Evolutionary conservation across 208 protist genomes (phyloP).

Genomic region (Leishmania braziliensis): DNA sequence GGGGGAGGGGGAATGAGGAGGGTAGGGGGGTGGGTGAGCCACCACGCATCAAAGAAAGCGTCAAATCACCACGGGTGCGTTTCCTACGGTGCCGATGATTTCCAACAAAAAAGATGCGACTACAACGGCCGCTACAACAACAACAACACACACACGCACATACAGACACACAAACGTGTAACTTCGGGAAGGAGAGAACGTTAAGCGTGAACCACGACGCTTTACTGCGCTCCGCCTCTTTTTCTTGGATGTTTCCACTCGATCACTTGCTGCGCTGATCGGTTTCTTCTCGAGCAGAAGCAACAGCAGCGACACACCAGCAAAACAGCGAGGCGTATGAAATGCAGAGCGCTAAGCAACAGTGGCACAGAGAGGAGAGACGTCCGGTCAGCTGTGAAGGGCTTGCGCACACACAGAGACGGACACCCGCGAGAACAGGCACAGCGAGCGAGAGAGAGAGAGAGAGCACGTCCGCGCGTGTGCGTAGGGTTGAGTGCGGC

Average conservation of each 20-base stretch:
- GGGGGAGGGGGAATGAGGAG: neutral
- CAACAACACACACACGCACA: neutral
- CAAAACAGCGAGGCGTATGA: neutral
- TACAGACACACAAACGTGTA: neutral
- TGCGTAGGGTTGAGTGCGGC: neutral
- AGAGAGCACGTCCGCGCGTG: neutral
- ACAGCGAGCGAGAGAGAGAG: neutral
- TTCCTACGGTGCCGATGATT: neutral
- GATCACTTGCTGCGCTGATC: neutral
- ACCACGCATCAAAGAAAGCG: neutral
- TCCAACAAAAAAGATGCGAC: slow-evolving; percentile 14
- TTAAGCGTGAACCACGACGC: neutral
- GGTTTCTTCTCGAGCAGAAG: neutral
- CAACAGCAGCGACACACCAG: neutral
- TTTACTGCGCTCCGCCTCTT: neutral
- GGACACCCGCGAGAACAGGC: neutral
- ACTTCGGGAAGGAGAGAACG: neutral
- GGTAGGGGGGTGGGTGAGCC: neutral
- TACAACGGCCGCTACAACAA: neutral
- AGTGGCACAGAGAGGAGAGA: neutral
- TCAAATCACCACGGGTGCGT: neutral
- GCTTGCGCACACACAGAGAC: neutral
- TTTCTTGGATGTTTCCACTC: neutral
- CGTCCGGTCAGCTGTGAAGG: neutral
- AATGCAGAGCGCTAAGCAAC: neutral